Conservation (phyloP, 768 basidiomycete genomes). For the Podaxis mareebaensis region DNA sequence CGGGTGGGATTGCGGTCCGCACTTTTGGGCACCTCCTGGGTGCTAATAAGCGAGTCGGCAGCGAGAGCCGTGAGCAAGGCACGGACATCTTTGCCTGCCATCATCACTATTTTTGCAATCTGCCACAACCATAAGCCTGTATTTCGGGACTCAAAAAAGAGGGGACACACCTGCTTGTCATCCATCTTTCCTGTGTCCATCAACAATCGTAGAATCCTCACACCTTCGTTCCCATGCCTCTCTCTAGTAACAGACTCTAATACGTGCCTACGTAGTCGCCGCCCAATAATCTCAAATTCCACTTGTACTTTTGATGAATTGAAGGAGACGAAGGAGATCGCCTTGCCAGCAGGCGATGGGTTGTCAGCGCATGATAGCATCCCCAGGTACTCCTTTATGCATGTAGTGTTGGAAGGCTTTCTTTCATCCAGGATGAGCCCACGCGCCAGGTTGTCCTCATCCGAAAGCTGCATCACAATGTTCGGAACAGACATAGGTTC, state of each 20-base stretch:
- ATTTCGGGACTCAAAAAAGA: background rate
- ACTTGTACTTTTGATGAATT: conserved; percentile 73
- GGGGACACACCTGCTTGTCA: conserved; percentile 82
- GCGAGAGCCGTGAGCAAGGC: conserved; percentile 78
- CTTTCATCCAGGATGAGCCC: conserved; percentile 59
- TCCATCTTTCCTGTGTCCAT: conserved; percentile 88
- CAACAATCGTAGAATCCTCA: conserved; percentile 78
- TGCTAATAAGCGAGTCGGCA: conserved; percentile 79
- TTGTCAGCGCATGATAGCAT: conserved; percentile 83
- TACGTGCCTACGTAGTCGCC: conserved; percentile 65
- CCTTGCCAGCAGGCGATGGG: conserved; percentile 69
- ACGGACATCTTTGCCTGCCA: conserved; percentile 85
- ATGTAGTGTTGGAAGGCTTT: conserved; percentile 56
- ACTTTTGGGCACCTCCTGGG: conserved; percentile 91
- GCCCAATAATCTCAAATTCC: conserved; percentile 74
- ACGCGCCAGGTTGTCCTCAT: conserved; percentile 59
- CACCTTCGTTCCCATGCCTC: conserved; percentile 79
- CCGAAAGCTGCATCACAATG: conserved; percentile 62
- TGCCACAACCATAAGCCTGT: conserved; percentile 30
- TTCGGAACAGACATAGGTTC: conserved; percentile 68
- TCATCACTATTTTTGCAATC: conserved; percentile 94
- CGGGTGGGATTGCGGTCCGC: conserved; percentile 87
- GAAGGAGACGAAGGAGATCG: conserved; percentile 71
- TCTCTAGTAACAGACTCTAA: conserved; percentile 81
- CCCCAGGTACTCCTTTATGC: conserved; percentile 80